Percentiles rank a stretch among this genome's conserved stretches.
phyloP scores from a whole-genome alignment of 768 basidiomycete genomes.

The Rhizopogon salebrosus region DNA sequence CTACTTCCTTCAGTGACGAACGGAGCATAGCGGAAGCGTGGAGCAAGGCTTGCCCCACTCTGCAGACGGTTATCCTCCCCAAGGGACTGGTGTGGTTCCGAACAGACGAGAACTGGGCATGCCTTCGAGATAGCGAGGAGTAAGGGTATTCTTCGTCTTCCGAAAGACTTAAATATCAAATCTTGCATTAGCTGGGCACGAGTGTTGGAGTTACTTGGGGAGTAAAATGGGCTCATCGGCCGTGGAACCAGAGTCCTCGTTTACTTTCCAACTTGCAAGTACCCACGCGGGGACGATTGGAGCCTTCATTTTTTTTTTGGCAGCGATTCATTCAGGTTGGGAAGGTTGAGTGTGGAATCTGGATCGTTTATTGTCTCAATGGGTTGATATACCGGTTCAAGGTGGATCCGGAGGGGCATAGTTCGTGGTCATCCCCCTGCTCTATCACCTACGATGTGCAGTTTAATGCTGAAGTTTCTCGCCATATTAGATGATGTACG shows the following conservation, averaged over 20 bases:
- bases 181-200: background rate
- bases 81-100: conserved; percentile 58
- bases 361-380: too few relatives aligned
- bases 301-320: background rate
- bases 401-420: too few relatives aligned
- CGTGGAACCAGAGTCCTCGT: background rate
- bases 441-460: too few relatives aligned
- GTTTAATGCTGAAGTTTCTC: too few relatives aligned
- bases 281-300: background rate
- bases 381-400: too few relatives aligned
- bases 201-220: too few relatives aligned
- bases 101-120: conserved; percentile 20
- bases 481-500: too few relatives aligned
- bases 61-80: conserved; percentile 61
- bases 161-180: background rate
- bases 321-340: background rate
- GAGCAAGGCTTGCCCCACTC: conserved; percentile 54
- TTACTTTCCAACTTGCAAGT: too few relatives aligned
- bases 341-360: too few relatives aligned
- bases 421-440: too few relatives aligned
- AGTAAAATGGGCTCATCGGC: background rate
- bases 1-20: conserved; percentile 33
- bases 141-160: background rate
- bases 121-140: conserved; percentile 11
- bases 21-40: conserved; percentile 47